Evolutionary conservation across 768 basidiomycete species (phyloP), one percentile per base, ranked within the genome.

Genomic region (Hericium rajendrae): DNA sequence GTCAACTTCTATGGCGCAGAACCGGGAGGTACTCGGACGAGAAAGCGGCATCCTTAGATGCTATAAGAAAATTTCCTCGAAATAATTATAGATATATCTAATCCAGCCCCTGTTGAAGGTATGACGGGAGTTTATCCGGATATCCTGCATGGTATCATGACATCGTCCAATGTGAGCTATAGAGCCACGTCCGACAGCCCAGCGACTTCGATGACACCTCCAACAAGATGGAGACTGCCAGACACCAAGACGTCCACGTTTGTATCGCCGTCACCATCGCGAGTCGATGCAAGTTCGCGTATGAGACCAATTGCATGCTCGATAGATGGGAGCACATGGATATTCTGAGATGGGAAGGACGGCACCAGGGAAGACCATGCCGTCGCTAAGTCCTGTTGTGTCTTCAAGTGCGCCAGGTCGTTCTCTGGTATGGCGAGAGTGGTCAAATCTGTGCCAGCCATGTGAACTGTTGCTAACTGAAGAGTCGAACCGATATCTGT

Each of bases 201-300:
- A 16, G 93, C 89, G 13, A 91, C 93, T 67, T 97, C 95, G 55
- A 98, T 87, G 12, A 94, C 76, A 2, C 97, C 97, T 18, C 97
- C 97, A 6, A 98, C 85, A 15, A 99, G 79, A 72, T 94, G 94
- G 60, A 99, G 69, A 70, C 93, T 97, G 4, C 97, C 97, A 2
- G 92, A 79, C 6, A 95, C 93, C 15, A 99, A 75, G n/a, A 93
- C 82, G 56, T 87, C 76, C 12, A 72, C 68, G 1, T 71, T 65
- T 43, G 62, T 62, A 40, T 67, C 61, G 2, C 67, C 4, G 66
- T 60, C 43, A 20, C 9, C 15, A 46, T 20, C 16, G 32, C n/a
- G 43, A n/a, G 43, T 46, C n/a, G 43, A 46, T 15, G 49, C 56
- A 5, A 82, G 65, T 2, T 70, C 64, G 12, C 83, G 77, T 4